phyloP scores from a whole-genome alignment of 2,329 filamentous ascomycete genomes.

The Talaromyces sp. region DNA sequence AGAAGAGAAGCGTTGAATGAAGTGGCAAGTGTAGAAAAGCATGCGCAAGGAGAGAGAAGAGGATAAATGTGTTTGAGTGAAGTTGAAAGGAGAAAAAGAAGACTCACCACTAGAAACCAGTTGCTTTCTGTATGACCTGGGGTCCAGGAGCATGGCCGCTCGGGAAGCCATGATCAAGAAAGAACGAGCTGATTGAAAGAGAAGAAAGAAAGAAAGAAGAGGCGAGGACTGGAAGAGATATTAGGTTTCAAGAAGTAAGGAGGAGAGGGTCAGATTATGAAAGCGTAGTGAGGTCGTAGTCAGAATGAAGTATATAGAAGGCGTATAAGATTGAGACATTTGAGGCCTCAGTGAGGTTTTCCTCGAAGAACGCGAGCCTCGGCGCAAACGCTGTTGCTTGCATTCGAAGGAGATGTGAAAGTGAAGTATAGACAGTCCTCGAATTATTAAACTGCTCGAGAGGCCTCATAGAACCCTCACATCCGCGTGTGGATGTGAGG shows the following conservation, averaged over 20 bases:
- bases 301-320: conserved; percentile 1
- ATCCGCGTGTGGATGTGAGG: conserved; percentile 22
- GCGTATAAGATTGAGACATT: background rate
- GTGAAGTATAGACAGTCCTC: background rate
- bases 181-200: background rate
- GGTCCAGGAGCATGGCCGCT: conserved; percentile 46
- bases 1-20: background rate
- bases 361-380: conserved; percentile 17
- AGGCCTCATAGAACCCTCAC: conserved; percentile 18
- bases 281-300: background rate
- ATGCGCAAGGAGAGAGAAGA: background rate
- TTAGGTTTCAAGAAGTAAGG: no score
- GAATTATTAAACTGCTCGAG: background rate
- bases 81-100: conserved; percentile 1
- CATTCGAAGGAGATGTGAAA: conserved; percentile 13
- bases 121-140: conserved; percentile 42
- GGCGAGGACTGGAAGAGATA: background rate
- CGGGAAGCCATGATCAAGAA: conserved; percentile 36
- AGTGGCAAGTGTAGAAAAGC: background rate
- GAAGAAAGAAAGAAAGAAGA: background rate
- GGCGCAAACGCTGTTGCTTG: conserved; percentile 6
- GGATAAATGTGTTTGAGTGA: background rate
- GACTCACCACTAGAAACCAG: conserved; percentile 35
- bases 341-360: conserved; percentile 14
- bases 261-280: no score